Base-by-base conservation (phyloP, 805 yeast species). In the Candida nitratophila region DNA sequence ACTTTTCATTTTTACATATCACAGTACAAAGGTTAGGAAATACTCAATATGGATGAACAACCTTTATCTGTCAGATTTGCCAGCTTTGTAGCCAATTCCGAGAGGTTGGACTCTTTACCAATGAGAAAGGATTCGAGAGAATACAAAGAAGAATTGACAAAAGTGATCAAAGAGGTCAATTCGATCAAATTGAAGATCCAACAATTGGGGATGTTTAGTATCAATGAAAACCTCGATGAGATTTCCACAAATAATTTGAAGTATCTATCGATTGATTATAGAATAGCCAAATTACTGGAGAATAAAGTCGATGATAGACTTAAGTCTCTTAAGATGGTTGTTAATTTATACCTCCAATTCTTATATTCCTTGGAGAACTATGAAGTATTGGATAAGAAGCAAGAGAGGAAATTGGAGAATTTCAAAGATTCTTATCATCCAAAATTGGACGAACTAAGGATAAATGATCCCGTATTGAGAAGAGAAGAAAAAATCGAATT, bases 401-500 rank as follows among this genome's bases (percentile, higher is more conserved):
- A 79, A 40, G 37, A 46, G 14, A 54, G 56, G 14, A 70, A 63
- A 50, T 46, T 76, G 4, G 72, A 74, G 14, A 50, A 57, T 0
- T 69, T 77, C 48, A 63, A 66, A 41, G 60, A 61, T 4, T 57
- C 64, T 1, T 68, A 63, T 41, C 59, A 59, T 34, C 82, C 81
- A 2, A 58, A 68, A 3, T 51, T 69, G 30, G 64, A 64, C 43
- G 72, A 77, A 56, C 34, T 65, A 21, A 16, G 32, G 0, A 48
- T 49, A 1, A 45, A 49, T 1, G 69, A 71, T 41, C 70, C 84
- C 0, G 67, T 71, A 0, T 54, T 59, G 11, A 68, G 73, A 52
- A 71, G 97, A 52, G 79, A 81, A 20, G 82, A 77, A 40, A 90
- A 88, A 59, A 87, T 89, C 45, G 82, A 75, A 16, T 76, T 76